Evolutionary conservation across 2,329 filamentous ascomycete species (phyloP).

Genomic region (Trichoderma atroviride): DNA sequence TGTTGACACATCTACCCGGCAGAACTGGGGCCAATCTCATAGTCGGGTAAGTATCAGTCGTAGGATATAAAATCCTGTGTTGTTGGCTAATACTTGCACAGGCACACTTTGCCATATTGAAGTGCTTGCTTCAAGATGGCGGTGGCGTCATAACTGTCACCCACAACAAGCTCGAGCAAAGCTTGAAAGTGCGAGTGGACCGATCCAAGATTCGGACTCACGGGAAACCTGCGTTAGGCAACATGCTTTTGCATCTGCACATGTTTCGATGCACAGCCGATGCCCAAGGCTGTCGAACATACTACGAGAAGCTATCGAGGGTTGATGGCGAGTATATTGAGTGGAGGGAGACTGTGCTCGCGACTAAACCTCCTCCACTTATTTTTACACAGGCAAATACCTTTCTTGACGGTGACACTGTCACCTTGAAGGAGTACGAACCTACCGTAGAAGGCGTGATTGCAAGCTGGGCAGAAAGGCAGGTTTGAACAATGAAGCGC

Average conservation of each 20-base stretch:
- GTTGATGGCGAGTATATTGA: neutral
- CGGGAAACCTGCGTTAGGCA: neutral
- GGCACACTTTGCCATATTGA: neutral
- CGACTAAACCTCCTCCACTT: neutral
- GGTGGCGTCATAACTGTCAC: neutral
- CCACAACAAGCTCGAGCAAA: neutral
- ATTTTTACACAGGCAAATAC: neutral
- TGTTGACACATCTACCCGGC: neutral
- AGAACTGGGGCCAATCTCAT: neutral
- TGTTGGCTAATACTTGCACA: neutral
- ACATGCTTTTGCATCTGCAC: neutral
- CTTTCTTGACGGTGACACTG: too few species aligned
- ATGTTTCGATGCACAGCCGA: neutral
- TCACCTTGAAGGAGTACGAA: too few species aligned
- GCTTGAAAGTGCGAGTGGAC: neutral
- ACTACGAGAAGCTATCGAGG: neutral
- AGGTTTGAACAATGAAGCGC: neutral
- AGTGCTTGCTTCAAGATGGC: neutral
- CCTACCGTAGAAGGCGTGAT: too few species aligned
- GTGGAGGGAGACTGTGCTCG: neutral
- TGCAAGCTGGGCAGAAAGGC: too few species aligned
- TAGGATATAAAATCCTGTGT: neutral
- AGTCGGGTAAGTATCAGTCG: neutral
- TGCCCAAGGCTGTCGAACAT: neutral
- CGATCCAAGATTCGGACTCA: neutral